Evolutionary conservation across 2,329 filamentous ascomycete genomes (phyloP).

Genomic region (Monilinia fructicola): DNA sequence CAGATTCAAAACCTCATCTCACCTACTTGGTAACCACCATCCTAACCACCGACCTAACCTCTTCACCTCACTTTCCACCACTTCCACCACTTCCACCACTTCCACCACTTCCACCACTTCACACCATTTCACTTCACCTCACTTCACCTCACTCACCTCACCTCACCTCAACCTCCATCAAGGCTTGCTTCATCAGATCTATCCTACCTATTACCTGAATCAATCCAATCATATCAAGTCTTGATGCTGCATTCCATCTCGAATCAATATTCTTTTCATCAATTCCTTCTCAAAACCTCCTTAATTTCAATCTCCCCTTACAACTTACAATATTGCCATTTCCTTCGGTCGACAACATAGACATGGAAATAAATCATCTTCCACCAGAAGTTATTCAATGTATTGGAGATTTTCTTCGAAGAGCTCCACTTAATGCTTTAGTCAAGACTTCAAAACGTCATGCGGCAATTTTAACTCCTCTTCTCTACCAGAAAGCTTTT

Average conservation of each 20-base stretch:
- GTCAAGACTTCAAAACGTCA: constrained; percentile 18
- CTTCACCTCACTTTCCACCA: too few species aligned
- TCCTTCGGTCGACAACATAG: too few species aligned
- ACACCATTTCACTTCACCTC: too few species aligned
- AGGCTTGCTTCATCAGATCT: too few species aligned
- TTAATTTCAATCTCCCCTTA: not conserved
- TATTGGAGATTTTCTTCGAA: constrained; percentile 13
- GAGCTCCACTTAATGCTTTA: constrained; percentile 19
- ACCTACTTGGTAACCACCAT: too few species aligned
- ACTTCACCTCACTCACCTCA: too few species aligned
- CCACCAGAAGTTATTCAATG: constrained; percentile 21
- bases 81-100: too few species aligned
- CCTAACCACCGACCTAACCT: too few species aligned
- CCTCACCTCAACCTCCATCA: not conserved
- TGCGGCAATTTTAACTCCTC: constrained; percentile 7
- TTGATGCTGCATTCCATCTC: constrained; percentile 9
- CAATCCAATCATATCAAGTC: constrained; percentile 8
- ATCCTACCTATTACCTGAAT: too few species aligned
- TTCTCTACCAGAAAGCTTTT: constrained; percentile 21
- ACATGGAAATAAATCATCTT: constrained; percentile 17
- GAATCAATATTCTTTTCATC: constrained; percentile 2
- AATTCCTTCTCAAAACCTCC: not conserved
- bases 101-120: too few species aligned
- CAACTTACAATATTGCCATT: too few species aligned
- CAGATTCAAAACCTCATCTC: too few species aligned